Percentiles rank a stretch among this genome's conserved stretches.
These are phyloP conservation scores for Wolfiporia cocos DNA, from an alignment of 1,284 basidiomycete species.

Conservation along the genomic window DNA sequence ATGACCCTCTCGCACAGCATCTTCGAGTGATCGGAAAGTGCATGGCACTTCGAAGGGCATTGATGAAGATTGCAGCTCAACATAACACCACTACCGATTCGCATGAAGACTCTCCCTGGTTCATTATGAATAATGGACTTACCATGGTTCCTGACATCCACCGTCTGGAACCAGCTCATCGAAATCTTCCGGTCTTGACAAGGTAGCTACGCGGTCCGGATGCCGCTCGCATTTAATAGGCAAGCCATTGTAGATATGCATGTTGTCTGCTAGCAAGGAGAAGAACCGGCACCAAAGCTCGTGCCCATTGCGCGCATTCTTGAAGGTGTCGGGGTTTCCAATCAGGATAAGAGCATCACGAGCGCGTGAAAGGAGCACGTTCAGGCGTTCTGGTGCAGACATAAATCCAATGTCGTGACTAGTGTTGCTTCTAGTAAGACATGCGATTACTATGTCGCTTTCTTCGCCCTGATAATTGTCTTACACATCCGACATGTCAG, in stretches of 20 bases:
- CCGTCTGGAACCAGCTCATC: slow-evolving; percentile 50
- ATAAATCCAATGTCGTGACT: slow-evolving; percentile 59
- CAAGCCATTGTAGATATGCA: slow-evolving; percentile 52
- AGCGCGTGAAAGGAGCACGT: slow-evolving; percentile 60
- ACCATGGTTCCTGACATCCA: slow-evolving; percentile 56
- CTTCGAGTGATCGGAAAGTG: slow-evolving; percentile 40
- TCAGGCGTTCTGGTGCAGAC: slow-evolving; percentile 58
- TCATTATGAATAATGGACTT: slow-evolving; percentile 10
- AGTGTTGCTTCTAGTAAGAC: slow-evolving; percentile 52
- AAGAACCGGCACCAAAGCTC: slow-evolving; percentile 46
- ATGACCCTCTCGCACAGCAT: slow-evolving; percentile 32
- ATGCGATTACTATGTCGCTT: slow-evolving; percentile 57
- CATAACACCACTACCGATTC: slow-evolving; percentile 36
- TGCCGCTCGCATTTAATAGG: slow-evolving; percentile 53
- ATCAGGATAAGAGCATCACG: slow-evolving; percentile 56
- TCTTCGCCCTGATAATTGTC: slow-evolving; percentile 70
- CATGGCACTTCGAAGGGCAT: slow-evolving; percentile 54
- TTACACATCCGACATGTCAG: slow-evolving; percentile 14
- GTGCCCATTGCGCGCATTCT: slow-evolving; percentile 42
- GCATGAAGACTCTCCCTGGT: no score
- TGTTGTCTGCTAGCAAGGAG: slow-evolving; percentile 30
- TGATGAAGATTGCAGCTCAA: slow-evolving; percentile 43
- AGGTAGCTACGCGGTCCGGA: slow-evolving; percentile 30
- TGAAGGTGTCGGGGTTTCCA: slow-evolving; percentile 56
- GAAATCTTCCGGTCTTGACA: slow-evolving; percentile 41